Evolutionary conservation across 139 green algal genomes (phyloP), one percentile per base, ranked within the genome.

Genomic region (Bryopsis sp.): DNA sequence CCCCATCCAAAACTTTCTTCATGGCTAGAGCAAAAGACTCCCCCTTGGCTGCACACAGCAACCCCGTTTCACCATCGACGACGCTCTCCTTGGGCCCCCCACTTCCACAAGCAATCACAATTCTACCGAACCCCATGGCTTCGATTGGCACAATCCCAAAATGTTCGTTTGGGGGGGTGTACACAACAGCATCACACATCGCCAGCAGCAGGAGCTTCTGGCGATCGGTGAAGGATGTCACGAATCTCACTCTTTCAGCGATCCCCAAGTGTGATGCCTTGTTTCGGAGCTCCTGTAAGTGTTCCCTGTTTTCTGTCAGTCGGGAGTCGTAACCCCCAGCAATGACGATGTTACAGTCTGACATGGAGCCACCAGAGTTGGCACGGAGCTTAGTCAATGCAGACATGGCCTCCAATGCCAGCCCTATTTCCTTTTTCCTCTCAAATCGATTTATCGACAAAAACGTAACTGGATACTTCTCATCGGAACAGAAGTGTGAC

Each of bases 61-160:
- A 82, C 38, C 91, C 91, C 1, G 82, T 90, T 22, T 67, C 7
- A 39, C 78, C 81, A 33, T 85, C 48, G 35, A 82, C 58, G 33
- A 97, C 80, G 43, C 73, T 93, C 74, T 97, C 91, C 24, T 64
- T 68, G 7, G 91, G 91, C 0, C 91, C 91, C 2, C 90, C 91
- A 75, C 81, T 95, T 75, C 83, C 84, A 67, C 81, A 91, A 1
- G 92, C 91, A 37, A 99, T 79, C 5, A 99, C 94, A 1, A 90
- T 87, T 6, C 81, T 72, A 0, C 74, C 74, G 1, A 84, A 76
- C 3, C 89, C 91, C 94, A 97, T 97, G 22, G 92, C 92, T 72
- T 99, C 94, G 37, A 99, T 67, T 2, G 94, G 94, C 50, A 99
- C 94, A 64, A 99, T 99, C 46, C 94, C 94, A 82, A 99, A 98